Evolutionary conservation across 2,329 filamentous ascomycete genomes (phyloP).

Genomic region (Paracorniculantispora psalliotae): DNA sequence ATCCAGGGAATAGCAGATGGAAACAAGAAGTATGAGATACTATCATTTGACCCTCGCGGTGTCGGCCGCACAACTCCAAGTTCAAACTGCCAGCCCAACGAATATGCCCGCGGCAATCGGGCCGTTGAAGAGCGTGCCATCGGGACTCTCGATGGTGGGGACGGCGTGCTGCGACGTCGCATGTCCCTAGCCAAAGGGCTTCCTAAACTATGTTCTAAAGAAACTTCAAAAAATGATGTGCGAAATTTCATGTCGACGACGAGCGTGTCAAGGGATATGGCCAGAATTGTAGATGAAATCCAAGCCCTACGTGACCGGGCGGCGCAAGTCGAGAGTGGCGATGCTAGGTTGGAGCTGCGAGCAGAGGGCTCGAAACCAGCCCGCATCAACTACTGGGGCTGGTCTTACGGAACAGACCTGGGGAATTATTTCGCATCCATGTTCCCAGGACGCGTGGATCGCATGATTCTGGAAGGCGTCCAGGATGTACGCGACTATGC

Average conservation of each 20-base stretch:
- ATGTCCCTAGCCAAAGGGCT: no score
- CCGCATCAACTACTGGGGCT: conserved; percentile 39
- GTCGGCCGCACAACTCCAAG: conserved; percentile 18
- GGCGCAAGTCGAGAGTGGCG: no score
- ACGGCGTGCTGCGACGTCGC: conserved; percentile 21
- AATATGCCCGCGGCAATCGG: conserved; percentile 21
- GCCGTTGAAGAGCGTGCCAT: conserved; percentile 28
- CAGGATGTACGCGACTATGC: conserved; percentile 16
- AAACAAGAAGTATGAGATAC: conserved; percentile 31
- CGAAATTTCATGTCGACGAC: not conserved
- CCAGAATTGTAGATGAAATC: not conserved
- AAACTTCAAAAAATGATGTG: conserved; percentile 22
- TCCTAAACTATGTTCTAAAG: conserved; percentile 18
- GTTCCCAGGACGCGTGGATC: conserved; percentile 20
- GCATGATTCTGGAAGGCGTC: conserved; percentile 18
- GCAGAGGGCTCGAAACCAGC: not conserved
- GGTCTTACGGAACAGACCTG: conserved; percentile 31
- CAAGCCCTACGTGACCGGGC: not conserved
- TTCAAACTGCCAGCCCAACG: conserved; percentile 15
- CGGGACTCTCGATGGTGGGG: conserved; percentile 20
- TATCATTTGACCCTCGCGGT: conserved; percentile 38
- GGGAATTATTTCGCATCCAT: conserved; percentile 19
- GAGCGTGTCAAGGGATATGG: not conserved
- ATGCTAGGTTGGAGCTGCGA: not conserved
- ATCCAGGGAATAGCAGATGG: conserved; percentile 27